Evolutionary conservation across 1,139 yeast genomes (phyloP), one percentile per base, ranked within the genome.

Genomic region (Pichia sp.): DNA sequence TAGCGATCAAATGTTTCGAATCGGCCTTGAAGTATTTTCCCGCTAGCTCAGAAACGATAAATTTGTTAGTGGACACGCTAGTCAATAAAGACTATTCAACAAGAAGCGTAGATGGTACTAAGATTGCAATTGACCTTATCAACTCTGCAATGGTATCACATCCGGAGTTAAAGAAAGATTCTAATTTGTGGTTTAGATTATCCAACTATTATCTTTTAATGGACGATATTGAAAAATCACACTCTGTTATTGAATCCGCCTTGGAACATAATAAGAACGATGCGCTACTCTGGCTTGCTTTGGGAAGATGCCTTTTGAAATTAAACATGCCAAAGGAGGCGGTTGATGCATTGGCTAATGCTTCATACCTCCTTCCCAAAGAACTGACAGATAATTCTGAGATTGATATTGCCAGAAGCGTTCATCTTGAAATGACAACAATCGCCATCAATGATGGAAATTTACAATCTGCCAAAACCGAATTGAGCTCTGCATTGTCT

Each of bases 341-440:
- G 0, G 72, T 76, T 3, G 73, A 73, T 25, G 69, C 79, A 2
- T 69, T 79, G 50, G 72, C 74, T 16, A 75, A 74, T 48, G 49
- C 61, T 16, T 41, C 62, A 7, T 55, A 53, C 9, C 40, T 62
- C n/a, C 69, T 79, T 51, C 70, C 79, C 41, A 66, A 72, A 30
- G 66, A 74, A 22, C 64, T 77, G 46, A 71, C 76, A 0, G 70
- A 69, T n/a, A 65, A 65, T 13, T 62, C 61, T 13, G 74, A 75
- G 51, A 64, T 76, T 25, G 79, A 77, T 53, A 71, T 77, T 1
- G 78, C 80, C 0, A 67, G 82, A 52, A 72, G 75, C 23, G 76
- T 78, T 3, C 83, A 79, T 62, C 75, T 79, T 3, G 81, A 78
- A 58, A 65, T 80, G 51, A 83, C 82, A 0, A 75, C 79, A 9